Conservation (phyloP, 495 filamentous ascomycete genomes). For the Daldinia caldariorum region DNA sequence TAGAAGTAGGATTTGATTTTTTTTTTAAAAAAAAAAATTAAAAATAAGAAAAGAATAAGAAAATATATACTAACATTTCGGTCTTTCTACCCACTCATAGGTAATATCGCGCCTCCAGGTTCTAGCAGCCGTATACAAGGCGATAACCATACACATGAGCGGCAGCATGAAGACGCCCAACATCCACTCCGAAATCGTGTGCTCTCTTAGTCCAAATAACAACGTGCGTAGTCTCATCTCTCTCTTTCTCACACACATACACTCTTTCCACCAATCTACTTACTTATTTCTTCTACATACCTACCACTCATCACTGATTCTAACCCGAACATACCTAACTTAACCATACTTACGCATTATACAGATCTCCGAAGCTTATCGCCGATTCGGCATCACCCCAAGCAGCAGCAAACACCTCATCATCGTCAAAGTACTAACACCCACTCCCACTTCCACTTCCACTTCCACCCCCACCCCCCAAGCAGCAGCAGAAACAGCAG, state of each 20-base stretch:
- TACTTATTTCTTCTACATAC: too few species aligned
- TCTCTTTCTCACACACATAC: too few species aligned
- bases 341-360: too few species aligned
- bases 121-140: conserved; percentile 80
- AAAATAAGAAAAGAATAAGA: neutral
- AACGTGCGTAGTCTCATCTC: conserved; percentile 66
- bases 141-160: conserved; percentile 69
- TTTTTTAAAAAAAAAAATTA: too few species aligned
- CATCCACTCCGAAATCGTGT: conserved; percentile 93
- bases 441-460: conserved; percentile 49
- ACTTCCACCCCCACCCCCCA: conserved; percentile 53
- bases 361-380: conserved; percentile 91
- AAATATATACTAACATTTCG: conserved; percentile 11
- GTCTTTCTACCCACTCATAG: conserved; percentile 49
- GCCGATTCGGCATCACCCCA: conserved; percentile 81
- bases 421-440: conserved; percentile 73
- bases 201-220: conserved; percentile 81
- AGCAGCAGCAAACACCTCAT: conserved; percentile 77
- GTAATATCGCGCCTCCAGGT: conserved; percentile 72
- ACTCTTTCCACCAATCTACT: neutral
- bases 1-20: too few species aligned
- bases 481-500: neutral
- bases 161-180: conserved; percentile 79
- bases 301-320: too few species aligned
- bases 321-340: too few species aligned